Conservation (phyloP, 2,329 filamentous ascomycete genomes). For the Aspergillus terreus region DNA sequence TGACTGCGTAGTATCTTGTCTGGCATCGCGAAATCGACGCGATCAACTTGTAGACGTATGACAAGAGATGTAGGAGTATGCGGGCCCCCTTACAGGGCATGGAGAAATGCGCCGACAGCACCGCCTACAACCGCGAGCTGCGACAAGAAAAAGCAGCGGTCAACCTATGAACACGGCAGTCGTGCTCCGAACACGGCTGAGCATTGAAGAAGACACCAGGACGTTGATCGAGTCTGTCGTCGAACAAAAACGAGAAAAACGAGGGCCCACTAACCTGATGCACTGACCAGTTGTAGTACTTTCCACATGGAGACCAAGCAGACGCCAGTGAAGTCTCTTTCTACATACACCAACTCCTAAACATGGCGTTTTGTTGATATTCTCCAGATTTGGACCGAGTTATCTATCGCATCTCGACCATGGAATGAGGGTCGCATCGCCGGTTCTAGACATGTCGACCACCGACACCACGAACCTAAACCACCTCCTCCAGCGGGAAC, state of each 20-base stretch:
- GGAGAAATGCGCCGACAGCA: background rate
- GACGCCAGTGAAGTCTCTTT: background rate
- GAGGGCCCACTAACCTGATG: slow-evolving; percentile 1
- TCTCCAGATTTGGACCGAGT: background rate
- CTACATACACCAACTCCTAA: no score
- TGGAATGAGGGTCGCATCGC: background rate
- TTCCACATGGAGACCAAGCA: background rate
- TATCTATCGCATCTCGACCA: background rate
- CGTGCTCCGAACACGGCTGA: background rate
- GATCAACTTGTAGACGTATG: no score
- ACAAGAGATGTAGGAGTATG: no score
- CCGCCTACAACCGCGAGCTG: background rate
- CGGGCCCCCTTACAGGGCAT: no score
- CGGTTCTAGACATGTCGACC: background rate
- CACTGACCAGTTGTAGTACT: slow-evolving; percentile 7
- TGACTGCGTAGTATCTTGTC: no score
- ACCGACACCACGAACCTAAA: background rate
- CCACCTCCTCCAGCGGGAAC: background rate
- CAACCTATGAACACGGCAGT: background rate
- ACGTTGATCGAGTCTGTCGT: background rate
- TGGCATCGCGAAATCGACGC: no score
- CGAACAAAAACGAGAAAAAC: background rate
- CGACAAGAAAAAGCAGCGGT: background rate
- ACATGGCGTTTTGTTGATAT: background rate
- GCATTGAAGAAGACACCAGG: background rate